Conservation (phyloP, 768 basidiomycete species). For the Gloeopeniophorella convolvens region DNA sequence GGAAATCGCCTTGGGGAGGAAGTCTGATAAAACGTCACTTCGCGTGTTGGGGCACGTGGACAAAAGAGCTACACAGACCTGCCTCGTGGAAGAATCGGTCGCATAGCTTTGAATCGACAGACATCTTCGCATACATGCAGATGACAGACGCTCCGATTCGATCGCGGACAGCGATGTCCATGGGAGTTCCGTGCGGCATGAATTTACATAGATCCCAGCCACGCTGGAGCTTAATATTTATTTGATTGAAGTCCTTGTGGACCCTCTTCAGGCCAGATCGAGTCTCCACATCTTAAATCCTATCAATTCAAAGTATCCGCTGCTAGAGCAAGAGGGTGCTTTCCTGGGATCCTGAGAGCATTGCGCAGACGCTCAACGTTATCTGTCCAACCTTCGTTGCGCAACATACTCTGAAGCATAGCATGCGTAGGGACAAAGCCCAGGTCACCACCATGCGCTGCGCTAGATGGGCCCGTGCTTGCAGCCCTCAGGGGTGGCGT, state of each 20-base stretch:
- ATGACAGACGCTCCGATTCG: slow-evolving; percentile 41
- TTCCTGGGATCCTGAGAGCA: slow-evolving; percentile 50
- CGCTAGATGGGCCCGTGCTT: no score
- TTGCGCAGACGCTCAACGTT: slow-evolving; percentile 43
- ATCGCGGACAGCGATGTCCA: background rate
- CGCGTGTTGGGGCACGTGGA: no score
- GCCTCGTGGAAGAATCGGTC: slow-evolving; percentile 49
- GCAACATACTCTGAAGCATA: slow-evolving; percentile 40
- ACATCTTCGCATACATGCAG: slow-evolving; percentile 60
- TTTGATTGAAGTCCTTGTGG: slow-evolving; percentile 48
- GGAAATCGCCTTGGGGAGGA: no score
- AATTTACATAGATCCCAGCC: slow-evolving; percentile 37
- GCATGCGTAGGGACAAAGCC: background rate
- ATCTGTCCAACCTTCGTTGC: slow-evolving; percentile 42
- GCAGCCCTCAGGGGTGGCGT: no score
- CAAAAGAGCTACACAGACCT: no score
- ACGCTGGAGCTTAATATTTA: slow-evolving; percentile 44
- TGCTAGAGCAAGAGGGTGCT: background rate
- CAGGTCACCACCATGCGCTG: no score
- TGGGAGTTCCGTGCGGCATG: slow-evolving; percentile 38
- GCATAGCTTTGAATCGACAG: slow-evolving; percentile 49
- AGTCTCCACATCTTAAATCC: slow-evolving; percentile 53
- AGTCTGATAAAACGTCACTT: no score
- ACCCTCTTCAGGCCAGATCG: slow-evolving; percentile 58
- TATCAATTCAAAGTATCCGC: slow-evolving; percentile 5